Base-by-base conservation (phyloP, 345 rosid genomes). In the Acer campestre region DNA sequence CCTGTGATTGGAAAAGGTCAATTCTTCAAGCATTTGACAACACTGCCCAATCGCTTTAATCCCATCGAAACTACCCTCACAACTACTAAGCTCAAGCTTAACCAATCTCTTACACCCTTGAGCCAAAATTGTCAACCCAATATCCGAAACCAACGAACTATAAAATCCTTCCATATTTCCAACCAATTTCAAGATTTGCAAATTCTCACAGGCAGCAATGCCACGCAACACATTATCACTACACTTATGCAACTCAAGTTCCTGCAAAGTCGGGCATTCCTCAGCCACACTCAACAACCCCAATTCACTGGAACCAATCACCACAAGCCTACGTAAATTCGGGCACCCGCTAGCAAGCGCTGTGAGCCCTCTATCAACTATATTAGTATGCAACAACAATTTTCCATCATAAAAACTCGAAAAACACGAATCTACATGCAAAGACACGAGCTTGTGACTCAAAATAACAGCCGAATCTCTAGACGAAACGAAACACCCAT, bases 11-110 rank as follows among this genome's bases (percentile, higher is more conserved):
- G 78, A 83, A 70, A 97, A 72, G 20, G 90, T 85, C 80, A 97
- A 83, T 65, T 97, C 98, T 85, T 94, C 99, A 2, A 94, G 92
- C 99, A 97, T 93, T 75, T 89, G 95, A 75, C 99, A 97, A 68
- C 98, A 94, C 78, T 90, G 91, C 6, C 98, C 99, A 3, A 97
- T 89, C 7, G 98, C 99, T 70, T 93, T 97, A 59, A 94, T 86
- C 87, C 98, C 99, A 75, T 91, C 97, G 27, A 88, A 94, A 58
- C 98, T 94, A 64, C 99, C 99, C 77, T 89, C 91, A 48, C 99
- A 94, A 42, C 98, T 93, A 70, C 82, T 80, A 7, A 94, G 90
- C 87, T 97, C 98, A 62, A 97, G 92, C 96, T 88, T 94, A 84
- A 94, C 94, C 58, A 97, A 77, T 77, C 98, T 87, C 86, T 81